A percentile compares a stretch with the other conserved stretches of the same genome.
Evolutionary conservation across 108 stramenopile species (phyloP).

Genomic region (Discostella stelligeroides): DNA sequence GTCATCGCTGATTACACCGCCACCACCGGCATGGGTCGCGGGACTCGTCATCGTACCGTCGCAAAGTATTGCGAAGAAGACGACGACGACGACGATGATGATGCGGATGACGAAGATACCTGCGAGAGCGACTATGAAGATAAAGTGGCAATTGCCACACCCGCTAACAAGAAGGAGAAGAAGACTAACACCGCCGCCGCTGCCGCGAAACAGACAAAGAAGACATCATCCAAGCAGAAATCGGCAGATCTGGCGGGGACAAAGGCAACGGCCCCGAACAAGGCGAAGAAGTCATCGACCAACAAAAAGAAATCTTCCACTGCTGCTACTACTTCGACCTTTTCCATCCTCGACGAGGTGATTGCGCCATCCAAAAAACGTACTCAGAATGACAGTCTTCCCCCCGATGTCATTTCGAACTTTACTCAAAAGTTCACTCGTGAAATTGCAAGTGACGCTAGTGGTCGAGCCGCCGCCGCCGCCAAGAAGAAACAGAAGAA

Average conservation of each 20-base stretch:
- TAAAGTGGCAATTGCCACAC: not conserved
- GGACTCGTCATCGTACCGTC: not conserved
- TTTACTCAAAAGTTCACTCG: conserved; percentile 7
- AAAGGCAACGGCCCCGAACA: not conserved
- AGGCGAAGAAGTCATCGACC: not conserved
- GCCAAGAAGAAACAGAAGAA: not conserved
- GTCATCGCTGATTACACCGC: not conserved
- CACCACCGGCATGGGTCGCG: not conserved
- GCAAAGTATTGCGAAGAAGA: not conserved
- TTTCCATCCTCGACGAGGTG: not conserved
- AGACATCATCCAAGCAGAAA: not conserved
- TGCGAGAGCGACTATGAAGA: conserved; percentile 19
- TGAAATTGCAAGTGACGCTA: not conserved
- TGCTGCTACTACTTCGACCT: not conserved
- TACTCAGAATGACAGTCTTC: not conserved
- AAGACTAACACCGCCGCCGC: not conserved
- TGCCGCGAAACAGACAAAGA: conserved; percentile 2
- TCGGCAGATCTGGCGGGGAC: not conserved
- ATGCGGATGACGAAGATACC: not conserved
- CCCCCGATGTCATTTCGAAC: conserved; percentile 1
- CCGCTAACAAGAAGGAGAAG: not conserved
- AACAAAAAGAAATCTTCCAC: no score
- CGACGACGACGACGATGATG: conserved; percentile 2
- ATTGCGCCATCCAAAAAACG: not conserved
- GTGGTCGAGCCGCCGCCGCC: not conserved